phyloP scores from a whole-genome alignment of 208 protist genomes.

The Endotrypanum monterogeii region DNA sequence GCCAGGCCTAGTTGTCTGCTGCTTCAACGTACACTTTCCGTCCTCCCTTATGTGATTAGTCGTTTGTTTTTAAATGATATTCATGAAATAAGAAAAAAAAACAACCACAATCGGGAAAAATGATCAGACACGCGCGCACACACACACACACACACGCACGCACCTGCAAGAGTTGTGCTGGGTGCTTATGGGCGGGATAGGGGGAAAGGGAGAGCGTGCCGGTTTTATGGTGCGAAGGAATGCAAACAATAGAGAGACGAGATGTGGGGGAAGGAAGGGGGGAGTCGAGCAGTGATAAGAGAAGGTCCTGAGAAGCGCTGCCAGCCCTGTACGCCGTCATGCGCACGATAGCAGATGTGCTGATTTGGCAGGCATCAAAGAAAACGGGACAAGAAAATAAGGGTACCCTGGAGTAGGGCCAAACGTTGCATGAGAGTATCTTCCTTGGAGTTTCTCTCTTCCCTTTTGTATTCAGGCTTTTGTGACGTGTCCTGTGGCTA shows the following conservation, averaged over 20 bases:
- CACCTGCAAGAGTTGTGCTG: neutral
- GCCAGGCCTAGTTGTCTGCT: neutral
- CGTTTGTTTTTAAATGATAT: neutral
- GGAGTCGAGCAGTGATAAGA: neutral
- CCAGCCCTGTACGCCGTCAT: too few species aligned
- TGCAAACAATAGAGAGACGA: neutral
- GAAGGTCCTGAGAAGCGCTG: neutral
- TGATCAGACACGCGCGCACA: neutral
- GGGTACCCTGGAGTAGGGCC: too few species aligned
- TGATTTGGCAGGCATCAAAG: neutral
- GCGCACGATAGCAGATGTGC: neutral
- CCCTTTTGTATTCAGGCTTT: too few species aligned
- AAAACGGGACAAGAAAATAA: neutral
- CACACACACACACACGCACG: too few species aligned
- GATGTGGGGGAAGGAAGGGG: slow-evolving; percentile 1
- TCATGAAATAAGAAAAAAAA: neutral
- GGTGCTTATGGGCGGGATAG: neutral
- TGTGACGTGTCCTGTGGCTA: too few species aligned
- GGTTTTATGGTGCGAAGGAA: neutral
- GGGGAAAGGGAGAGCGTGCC: neutral
- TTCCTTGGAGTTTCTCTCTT: too few species aligned
- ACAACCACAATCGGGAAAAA: neutral
- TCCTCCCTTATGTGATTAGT: neutral
- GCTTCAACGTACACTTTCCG: neutral
- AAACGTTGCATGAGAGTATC: too few species aligned